Evolutionary conservation across 108 stramenopile genomes (phyloP).

Genomic region (Cylindrotheca fusiformis): DNA sequence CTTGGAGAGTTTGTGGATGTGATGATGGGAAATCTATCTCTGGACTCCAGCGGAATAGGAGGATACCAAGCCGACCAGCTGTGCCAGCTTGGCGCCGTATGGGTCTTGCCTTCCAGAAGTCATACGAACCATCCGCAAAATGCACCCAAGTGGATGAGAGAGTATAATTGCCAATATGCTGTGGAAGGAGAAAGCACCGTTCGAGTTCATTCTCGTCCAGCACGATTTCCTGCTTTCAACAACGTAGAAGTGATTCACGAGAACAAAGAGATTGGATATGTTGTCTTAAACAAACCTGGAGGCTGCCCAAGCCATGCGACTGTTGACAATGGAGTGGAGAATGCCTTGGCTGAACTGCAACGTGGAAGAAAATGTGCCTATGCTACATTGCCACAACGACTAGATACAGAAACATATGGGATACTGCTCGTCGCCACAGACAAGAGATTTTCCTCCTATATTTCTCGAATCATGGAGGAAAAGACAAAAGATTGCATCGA

Average conservation of each 20-base stretch:
- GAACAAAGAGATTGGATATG: background rate
- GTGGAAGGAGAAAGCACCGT: background rate
- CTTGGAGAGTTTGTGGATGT: no score
- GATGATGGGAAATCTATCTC: no score
- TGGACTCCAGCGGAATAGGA: background rate
- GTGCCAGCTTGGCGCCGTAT: constrained; percentile 10
- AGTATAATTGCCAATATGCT: background rate
- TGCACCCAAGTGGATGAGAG: constrained; percentile 6
- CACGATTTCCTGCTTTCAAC: background rate
- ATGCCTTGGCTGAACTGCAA: constrained; percentile 38
- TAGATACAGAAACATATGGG: constrained; percentile 85
- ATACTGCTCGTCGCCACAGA: constrained; percentile 66
- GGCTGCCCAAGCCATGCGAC: constrained; percentile 72
- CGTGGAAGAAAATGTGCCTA: background rate
- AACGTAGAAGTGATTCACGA: background rate
- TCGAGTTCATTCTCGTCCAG: constrained; percentile 9
- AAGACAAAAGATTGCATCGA: constrained; percentile 30
- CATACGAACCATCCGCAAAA: constrained; percentile 17
- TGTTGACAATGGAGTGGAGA: constrained; percentile 83
- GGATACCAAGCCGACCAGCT: constrained; percentile 1
- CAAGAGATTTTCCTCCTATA: constrained; percentile 66
- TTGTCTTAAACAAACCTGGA: constrained; percentile 15
- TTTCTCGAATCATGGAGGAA: constrained; percentile 55
- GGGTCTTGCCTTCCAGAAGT: constrained; percentile 6
- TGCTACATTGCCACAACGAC: constrained; percentile 61